Evolutionary conservation across 1,284 basidiomycete genomes (phyloP).

Genomic region (Neonothopanus nambi): DNA sequence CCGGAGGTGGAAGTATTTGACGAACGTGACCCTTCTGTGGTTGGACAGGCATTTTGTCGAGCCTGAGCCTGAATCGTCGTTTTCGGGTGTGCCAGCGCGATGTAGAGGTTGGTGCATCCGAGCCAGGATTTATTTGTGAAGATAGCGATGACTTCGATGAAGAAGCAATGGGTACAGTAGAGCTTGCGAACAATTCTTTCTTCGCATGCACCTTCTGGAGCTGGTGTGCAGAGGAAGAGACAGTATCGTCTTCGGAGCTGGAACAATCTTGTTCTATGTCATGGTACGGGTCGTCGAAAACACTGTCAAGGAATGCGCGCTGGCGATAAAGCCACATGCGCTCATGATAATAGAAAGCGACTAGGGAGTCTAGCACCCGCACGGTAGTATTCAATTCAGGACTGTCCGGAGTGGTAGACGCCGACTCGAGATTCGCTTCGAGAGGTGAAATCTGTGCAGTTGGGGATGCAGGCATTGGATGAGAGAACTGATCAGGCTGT

Average conservation of each 20-base stretch:
- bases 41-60: background rate
- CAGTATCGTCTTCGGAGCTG: constrained; percentile 18
- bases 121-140: no score
- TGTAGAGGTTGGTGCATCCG: no score
- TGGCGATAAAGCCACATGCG: constrained; percentile 66
- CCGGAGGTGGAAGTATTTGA: background rate
- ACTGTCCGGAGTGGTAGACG: constrained; percentile 20
- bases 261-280: background rate
- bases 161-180: constrained; percentile 27
- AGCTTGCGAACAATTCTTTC: background rate
- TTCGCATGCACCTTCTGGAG: background rate
- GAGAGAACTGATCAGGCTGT: constrained; percentile 34
- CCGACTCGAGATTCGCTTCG: background rate
- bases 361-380: constrained; percentile 59
- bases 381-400: constrained; percentile 40
- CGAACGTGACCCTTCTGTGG: background rate
- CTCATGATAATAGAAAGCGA: constrained; percentile 66
- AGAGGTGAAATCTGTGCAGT: no score
- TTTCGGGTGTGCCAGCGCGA: constrained; percentile 46
- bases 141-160: constrained; percentile 16
- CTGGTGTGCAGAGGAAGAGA: constrained; percentile 19
- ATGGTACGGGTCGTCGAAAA: constrained; percentile 25
- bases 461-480: constrained; percentile 23
- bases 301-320: constrained; percentile 41
- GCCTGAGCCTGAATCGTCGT: constrained; percentile 35